Conservation (phyloP, 2,329 filamentous ascomycete species). For the Alternaria sp. region DNA sequence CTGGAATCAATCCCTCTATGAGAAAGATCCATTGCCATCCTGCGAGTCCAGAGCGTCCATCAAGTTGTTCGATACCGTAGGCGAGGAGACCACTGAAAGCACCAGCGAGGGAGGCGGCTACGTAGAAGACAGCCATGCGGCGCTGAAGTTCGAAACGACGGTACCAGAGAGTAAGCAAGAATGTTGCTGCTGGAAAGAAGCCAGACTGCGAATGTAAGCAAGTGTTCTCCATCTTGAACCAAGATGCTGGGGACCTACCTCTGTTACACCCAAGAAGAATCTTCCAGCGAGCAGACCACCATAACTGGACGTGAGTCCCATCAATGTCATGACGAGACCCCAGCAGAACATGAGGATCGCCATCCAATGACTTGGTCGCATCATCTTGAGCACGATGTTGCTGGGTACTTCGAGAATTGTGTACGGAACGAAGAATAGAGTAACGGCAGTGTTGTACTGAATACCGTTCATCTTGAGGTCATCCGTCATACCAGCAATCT, state of each 20-base stretch:
- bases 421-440: conserved; percentile 51
- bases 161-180: conserved; percentile 46
- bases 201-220: conserved; percentile 52
- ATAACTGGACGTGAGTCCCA: conserved; percentile 57
- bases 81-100: conserved; percentile 47
- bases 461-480: conserved; percentile 48
- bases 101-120: conserved; percentile 41
- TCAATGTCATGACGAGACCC: conserved; percentile 50
- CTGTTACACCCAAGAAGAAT: conserved; percentile 50
- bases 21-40: conserved; percentile 47
- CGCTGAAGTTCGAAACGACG: conserved; percentile 43
- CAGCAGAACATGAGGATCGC: conserved; percentile 49
- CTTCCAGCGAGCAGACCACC: conserved; percentile 56
- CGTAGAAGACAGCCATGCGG: conserved; percentile 46
- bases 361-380: conserved; percentile 51
- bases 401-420: conserved; percentile 46
- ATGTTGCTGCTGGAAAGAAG: conserved; percentile 68
- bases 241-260: conserved; percentile 30
- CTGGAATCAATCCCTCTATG: conserved; percentile 39
- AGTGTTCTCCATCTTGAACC: background rate
- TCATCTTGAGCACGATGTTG: conserved; percentile 52
- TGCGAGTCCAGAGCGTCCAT: conserved; percentile 31
- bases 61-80: conserved; percentile 41
- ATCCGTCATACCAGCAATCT: conserved; percentile 48
- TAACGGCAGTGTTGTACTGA: conserved; percentile 50